Base-by-base conservation (phyloP, 2,329 filamentous ascomycete genomes). In the Paecilomyces formosus region DNA sequence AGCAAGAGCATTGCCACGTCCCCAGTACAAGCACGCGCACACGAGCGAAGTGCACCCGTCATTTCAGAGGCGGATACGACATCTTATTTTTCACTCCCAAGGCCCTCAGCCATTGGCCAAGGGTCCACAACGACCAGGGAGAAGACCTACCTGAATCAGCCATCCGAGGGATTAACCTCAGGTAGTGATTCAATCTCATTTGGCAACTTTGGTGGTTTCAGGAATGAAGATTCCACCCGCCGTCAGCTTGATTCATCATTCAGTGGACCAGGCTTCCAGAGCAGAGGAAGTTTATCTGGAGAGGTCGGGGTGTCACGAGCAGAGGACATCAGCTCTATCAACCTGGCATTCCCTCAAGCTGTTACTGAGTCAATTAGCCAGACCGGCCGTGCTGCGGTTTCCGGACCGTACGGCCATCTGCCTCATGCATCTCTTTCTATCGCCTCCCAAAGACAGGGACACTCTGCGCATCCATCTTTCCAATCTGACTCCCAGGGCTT, bases 21-120 rank as follows among this genome's bases (percentile, higher is more conserved):
- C 13, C 85, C 87, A 2, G 80, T 81, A 51, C 78, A 82, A 58
- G 78, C 79, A 33, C 80, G 84, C 60, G 77, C 82, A 50, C 77
- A 73, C 58, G 77, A 79, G 30, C 71, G 77, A 31, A 73, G 69
- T 61, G 65, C 71, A 1, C 65, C 70, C n/a, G 57, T 64, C 22
- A 65, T 79, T 6, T 66, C 71, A 35, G 81, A 82, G 51, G 63
- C 78, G 11, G 79, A 75, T 59, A 70, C 75, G 62, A 70, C 76
- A 30, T 68, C 78, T 39, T 79, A 80, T 64, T 84, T 80, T 63
- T 67, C 78, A 1, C 63, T 78, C 35, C 68, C 76, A 1, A 78
- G 79, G n/a, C 64, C 68, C 1, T 68, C 77, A 11, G 73, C 77
- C 30, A 78, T 82, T 39, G 77, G 76, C n/a, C 77, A 78, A 58